Base-by-base conservation (phyloP, 345 rosid genomes). In the Citrus trifoliata region DNA sequence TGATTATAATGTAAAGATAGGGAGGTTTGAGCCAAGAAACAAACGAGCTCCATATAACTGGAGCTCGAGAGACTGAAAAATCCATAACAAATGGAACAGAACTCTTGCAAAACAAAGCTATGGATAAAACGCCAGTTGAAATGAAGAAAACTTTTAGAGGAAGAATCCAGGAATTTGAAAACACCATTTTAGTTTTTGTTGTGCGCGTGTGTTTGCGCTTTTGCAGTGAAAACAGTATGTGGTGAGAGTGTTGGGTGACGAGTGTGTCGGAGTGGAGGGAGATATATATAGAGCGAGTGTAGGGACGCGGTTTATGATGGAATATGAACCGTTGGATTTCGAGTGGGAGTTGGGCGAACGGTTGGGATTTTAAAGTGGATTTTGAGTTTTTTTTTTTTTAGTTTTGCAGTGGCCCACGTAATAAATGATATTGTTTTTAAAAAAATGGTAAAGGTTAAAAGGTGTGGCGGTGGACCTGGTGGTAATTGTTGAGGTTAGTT, bases 11-110 rank as follows among this genome's bases (percentile, higher is more conserved):
- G 71, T 85, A 90, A 12, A 87, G 84, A 80, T 86, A 89, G 24
- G 89, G 93, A 6, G 95, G 98, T 71, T 75, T 86, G 40, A 88
- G 87, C 94, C 90, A 92, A 3, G 89, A 75, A 30, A 77, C 25
- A 9, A 90, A 32, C 1, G 88, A 89, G 76, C 78, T 75, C 90
- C 88, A 86, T 3, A 87, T 2, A 4, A 63, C 59, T 3, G 91
- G 90, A 72, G 85, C 80, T 32, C 76, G 82, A 8, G 88, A 71
- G 4, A 73, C 48, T 5, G 88, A 83, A 79, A 89, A 67, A 28
- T 84, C 85, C 5, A 81, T 7, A 16, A 79, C 83, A 32, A 77
- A 62, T 2, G 93, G 92, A 74, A 85, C 79, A 1, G 71, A 88
- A 25, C 73, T 67, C 56, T 77, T 83, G 25, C 83, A 59, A 71